Conservation (phyloP, 495 filamentous ascomycete genomes). For the Sordaria brevicollis region DNA sequence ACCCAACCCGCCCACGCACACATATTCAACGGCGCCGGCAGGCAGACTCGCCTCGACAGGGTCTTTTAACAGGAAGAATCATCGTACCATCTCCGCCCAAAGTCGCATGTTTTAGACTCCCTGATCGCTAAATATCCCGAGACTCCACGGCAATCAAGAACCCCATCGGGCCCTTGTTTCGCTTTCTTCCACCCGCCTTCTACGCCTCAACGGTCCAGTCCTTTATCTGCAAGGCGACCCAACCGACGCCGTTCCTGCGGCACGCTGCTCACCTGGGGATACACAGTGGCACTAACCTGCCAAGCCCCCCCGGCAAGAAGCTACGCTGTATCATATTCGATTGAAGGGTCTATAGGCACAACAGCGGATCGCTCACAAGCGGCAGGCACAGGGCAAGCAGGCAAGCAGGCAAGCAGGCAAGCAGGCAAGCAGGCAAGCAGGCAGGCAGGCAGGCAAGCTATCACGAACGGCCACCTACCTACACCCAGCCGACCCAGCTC, state of each 20-base stretch:
- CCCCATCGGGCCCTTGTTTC: background rate
- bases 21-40: no score
- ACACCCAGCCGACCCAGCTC: background rate
- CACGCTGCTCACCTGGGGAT: background rate
- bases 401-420: no score
- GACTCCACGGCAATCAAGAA: background rate
- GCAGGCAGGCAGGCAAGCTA: no score
- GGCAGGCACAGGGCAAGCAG: no score
- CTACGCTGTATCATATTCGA: background rate
- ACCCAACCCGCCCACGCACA: background rate
- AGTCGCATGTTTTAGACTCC: background rate
- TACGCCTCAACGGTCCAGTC: background rate
- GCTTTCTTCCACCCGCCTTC: background rate
- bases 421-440: no score
- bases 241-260: background rate
- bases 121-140: background rate
- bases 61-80: background rate
- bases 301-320: background rate
- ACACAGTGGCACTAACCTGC: background rate
- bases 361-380: background rate
- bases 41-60: background rate
- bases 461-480: background rate
- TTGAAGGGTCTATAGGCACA: background rate
- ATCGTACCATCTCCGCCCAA: background rate
- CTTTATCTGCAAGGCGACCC: background rate